A percentile compares a stretch with the other conserved stretches of the same genome.
Evolutionary conservation across 352 stramenopile species (phyloP).

Genomic region (Phytophthora hibernalis): DNA sequence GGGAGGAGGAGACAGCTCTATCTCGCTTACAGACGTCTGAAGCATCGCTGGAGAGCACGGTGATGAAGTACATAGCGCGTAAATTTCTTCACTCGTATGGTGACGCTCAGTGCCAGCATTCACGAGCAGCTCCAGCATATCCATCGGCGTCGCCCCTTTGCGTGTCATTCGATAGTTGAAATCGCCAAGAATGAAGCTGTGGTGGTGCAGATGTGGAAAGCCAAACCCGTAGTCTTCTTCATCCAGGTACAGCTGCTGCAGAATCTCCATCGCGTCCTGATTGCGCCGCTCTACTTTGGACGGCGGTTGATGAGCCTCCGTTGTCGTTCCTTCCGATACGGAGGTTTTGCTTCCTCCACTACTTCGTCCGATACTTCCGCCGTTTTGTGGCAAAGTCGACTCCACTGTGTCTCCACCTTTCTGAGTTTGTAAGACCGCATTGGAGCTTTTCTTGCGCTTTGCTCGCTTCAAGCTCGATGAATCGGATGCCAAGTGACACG

Average conservation of each 20-base stretch:
- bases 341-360: conserved; percentile 30
- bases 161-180: conserved; percentile 91
- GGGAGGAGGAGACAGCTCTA: conserved; percentile 35
- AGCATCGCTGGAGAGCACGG: conserved; percentile 37
- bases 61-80: conserved; percentile 31
- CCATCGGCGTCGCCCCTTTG: conserved; percentile 45
- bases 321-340: conserved; percentile 8
- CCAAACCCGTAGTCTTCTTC: conserved; percentile 89
- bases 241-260: conserved; percentile 84
- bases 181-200: conserved; percentile 91
- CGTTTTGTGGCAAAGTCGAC: conserved; percentile 8
- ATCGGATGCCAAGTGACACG: conserved; percentile 90
- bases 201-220: conserved; percentile 80
- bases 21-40: conserved; percentile 36
- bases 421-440: conserved; percentile 22
- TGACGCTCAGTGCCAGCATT: conserved; percentile 34
- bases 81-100: conserved; percentile 17
- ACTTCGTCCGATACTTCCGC: conserved; percentile 22
- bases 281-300: conserved; percentile 86
- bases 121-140: conserved; percentile 65
- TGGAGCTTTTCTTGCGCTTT: conserved; percentile 42
- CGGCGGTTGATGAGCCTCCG: conserved; percentile 39
- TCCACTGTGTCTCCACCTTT: conserved; percentile 24
- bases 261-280: conserved; percentile 80
- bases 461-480: conserved; percentile 55